These are phyloP conservation scores for Eimeria necatrix DNA, from an alignment of 169 alveolate species.

Conservation along the genomic window DNA sequence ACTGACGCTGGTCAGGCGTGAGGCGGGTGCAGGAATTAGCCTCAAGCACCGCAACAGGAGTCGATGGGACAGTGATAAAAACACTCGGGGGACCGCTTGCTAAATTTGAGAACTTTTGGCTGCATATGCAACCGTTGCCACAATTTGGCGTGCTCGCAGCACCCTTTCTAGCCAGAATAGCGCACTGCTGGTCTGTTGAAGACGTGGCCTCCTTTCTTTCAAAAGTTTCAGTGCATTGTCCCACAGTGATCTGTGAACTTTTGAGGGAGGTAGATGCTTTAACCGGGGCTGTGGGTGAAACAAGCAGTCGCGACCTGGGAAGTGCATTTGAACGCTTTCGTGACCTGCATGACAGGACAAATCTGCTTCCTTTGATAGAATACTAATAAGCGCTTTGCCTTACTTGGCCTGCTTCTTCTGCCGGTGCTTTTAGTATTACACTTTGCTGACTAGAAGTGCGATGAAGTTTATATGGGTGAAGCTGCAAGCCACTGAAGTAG, in stretches of 20 bases:
- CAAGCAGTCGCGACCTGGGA: conserved; percentile 7
- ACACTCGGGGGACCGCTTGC: neutral
- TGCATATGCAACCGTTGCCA: neutral
- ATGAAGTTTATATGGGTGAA: neutral
- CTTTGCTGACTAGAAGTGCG: neutral
- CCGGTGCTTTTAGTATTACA: neutral
- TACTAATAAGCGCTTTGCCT: neutral
- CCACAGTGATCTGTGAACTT: neutral
- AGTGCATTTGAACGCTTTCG: neutral
- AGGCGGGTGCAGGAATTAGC: neutral
- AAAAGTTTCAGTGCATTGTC: neutral
- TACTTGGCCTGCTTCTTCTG: neutral
- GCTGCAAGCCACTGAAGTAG: neutral
- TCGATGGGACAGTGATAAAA: conserved; percentile 1
- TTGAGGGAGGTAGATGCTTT: neutral
- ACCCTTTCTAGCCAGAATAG: neutral
- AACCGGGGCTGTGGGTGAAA: neutral
- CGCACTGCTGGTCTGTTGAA: neutral
- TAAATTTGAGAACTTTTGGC: neutral
- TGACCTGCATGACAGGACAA: neutral
- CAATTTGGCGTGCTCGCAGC: neutral
- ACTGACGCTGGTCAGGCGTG: neutral
- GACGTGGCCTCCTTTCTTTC: neutral
- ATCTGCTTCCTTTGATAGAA: neutral
- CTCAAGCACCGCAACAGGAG: neutral